phyloP scores from a whole-genome alignment of 805 yeast species.

The Lachancea cidri region DNA sequence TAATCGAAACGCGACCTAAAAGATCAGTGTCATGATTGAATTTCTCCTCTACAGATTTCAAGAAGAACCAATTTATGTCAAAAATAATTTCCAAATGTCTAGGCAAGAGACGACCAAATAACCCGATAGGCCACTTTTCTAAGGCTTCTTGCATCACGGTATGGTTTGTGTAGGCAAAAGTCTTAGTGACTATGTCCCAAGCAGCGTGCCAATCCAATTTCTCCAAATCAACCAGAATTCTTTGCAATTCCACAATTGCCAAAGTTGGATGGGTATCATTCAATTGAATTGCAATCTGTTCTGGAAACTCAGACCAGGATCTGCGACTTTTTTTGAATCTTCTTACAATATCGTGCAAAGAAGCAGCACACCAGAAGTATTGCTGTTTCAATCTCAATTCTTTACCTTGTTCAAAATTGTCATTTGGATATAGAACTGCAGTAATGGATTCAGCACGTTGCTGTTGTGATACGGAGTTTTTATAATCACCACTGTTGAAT shows the following conservation, averaged over 20 bases:
- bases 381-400: conserved; percentile 91
- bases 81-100: conserved; percentile 88
- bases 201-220: conserved; percentile 77
- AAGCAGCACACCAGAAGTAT: conserved; percentile 95
- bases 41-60: conserved; percentile 64
- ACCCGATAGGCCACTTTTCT: conserved; percentile 91
- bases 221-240: conserved; percentile 81
- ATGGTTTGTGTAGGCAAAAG: conserved; percentile 91
- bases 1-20: conserved; percentile 67
- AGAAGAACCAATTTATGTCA: conserved; percentile 74
- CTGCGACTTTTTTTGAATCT: conserved; percentile 75
- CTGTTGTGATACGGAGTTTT: conserved; percentile 75
- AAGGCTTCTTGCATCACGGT: conserved; percentile 93
- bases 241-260: conserved; percentile 83
- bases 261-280: conserved; percentile 94
- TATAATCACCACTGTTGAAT: conserved; percentile 88
- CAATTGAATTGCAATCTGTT: conserved; percentile 84
- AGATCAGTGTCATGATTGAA: conserved; percentile 71
- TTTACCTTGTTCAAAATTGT: conserved; percentile 86
- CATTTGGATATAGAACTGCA: conserved; percentile 90
- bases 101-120: conserved; percentile 74
- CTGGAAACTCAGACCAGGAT: conserved; percentile 80
- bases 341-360: conserved; percentile 84
- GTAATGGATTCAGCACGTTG: conserved; percentile 90
- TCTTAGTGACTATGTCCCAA: conserved; percentile 73